Percentiles rank a stretch among this genome's conserved stretches.
phyloP scores from a whole-genome alignment of 345 rosid species.

The Citrus cavaleriei region DNA sequence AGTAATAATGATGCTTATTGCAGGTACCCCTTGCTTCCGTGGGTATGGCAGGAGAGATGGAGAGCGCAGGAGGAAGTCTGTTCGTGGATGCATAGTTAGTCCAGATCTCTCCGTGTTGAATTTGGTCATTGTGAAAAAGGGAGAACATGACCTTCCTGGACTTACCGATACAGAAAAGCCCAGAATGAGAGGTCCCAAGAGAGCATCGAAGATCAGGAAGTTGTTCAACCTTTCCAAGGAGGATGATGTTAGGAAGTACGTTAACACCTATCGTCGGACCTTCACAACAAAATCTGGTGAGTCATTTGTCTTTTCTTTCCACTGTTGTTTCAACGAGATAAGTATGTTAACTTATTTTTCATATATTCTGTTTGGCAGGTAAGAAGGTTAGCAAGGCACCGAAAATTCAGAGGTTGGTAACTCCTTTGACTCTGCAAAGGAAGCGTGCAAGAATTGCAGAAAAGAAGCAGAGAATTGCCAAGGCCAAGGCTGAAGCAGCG shows the following conservation, averaged over 20 bases:
- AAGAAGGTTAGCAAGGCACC: constrained; percentile 88
- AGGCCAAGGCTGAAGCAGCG: constrained; percentile 89
- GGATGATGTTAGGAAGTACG: constrained; percentile 89
- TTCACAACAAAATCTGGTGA: constrained; percentile 71
- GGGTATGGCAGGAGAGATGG: constrained; percentile 79
- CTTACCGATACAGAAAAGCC: constrained; percentile 88
- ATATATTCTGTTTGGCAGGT: constrained; percentile 29
- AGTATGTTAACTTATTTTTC: constrained; percentile 10
- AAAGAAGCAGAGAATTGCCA: constrained; percentile 81
- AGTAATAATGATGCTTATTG: background rate
- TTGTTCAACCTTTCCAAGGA: constrained; percentile 83
- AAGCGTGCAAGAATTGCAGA: constrained; percentile 73
- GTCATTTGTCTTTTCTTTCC: background rate
- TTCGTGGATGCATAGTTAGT: constrained; percentile 89
- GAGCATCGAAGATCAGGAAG: constrained; percentile 86
- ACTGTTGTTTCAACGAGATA: constrained; percentile 17
- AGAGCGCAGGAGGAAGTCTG: constrained; percentile 85
- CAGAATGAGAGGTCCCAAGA: constrained; percentile 94
- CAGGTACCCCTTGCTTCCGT: constrained; percentile 83
- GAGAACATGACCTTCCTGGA: constrained; percentile 81
- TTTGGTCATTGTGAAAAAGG: constrained; percentile 88
- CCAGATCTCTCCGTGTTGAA: constrained; percentile 83
- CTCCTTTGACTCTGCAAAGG: constrained; percentile 87
- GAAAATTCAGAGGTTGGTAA: constrained; percentile 85
- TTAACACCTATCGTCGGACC: constrained; percentile 78